Evolutionary conservation across 306 rosid genomes (phyloP).

Genomic region (Hylodesmum podocarpum): DNA sequence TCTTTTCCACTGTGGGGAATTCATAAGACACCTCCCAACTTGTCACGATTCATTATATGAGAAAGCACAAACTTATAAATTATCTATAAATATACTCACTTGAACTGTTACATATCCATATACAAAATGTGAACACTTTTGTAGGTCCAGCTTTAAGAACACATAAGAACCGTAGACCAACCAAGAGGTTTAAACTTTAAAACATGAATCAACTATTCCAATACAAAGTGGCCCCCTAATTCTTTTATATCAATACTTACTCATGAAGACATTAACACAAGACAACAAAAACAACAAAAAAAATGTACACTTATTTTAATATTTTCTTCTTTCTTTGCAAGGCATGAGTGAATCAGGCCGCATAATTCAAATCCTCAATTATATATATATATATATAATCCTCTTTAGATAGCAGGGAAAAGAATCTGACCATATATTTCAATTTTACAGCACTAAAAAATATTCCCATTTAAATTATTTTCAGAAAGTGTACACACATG

Average conservation of each 20-base stretch:
- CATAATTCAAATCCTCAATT: not conserved
- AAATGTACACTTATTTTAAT: not conserved
- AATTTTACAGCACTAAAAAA: not conserved
- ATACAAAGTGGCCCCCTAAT: not conserved
- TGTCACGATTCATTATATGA: conserved; percentile 16
- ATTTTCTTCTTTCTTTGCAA: not conserved
- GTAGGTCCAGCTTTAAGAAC: conserved; percentile 14
- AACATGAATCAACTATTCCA: not conserved
- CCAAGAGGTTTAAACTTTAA: not conserved
- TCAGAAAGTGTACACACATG: not conserved
- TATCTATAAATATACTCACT: not conserved
- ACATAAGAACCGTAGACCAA: not conserved
- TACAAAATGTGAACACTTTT: not conserved
- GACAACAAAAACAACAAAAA: not conserved
- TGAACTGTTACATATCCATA: not conserved
- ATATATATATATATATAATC: too few relatives aligned
- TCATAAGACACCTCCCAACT: conserved; percentile 17
- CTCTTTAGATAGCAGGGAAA: not conserved
- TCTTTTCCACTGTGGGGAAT: not conserved
- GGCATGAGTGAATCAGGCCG: not conserved
- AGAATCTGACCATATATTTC: not conserved
- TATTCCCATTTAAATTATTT: not conserved
- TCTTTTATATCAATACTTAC: not conserved
- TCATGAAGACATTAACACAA: not conserved
- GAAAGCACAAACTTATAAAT: not conserved